These are phyloP conservation scores for Umbilicaria muhlenbergii DNA, from an alignment of 495 filamentous ascomycete species.

Conservation along the genomic window DNA sequence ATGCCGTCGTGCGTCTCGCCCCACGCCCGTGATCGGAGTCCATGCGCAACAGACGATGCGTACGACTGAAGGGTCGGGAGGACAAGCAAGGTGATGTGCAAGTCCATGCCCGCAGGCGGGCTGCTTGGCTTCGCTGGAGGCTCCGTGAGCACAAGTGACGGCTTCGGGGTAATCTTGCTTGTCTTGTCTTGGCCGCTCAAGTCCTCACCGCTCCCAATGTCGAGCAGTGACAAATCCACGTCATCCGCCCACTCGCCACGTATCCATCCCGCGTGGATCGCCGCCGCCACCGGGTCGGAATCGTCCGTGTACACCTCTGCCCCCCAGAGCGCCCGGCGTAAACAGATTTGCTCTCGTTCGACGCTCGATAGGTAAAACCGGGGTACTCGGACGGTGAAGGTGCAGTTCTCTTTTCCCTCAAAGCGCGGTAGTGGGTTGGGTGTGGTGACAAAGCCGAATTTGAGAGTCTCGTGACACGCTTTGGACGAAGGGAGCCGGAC, in stretches of 20 bases:
- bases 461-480: constrained; percentile 27
- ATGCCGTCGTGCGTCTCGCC: constrained; percentile 59
- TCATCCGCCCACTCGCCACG: constrained; percentile 73
- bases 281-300: constrained; percentile 81
- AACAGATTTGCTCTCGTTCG: constrained; percentile 67
- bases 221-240: constrained; percentile 51
- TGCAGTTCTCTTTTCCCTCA: constrained; percentile 75
- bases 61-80: constrained; percentile 69
- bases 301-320: constrained; percentile 93
- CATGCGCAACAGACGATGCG: constrained; percentile 53
- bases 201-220: constrained; percentile 37
- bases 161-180: constrained; percentile 12
- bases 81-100: constrained; percentile 73
- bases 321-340: constrained; percentile 70
- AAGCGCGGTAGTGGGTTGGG: constrained; percentile 66
- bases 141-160: constrained; percentile 14
- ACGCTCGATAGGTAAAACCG: constrained; percentile 52
- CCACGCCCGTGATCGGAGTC: constrained; percentile 67
- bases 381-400: constrained; percentile 73
- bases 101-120: constrained; percentile 44
- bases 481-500: constrained; percentile 31
- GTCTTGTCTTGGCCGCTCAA: constrained; percentile 20
- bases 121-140: constrained; percentile 22
- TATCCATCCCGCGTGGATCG: constrained; percentile 87
- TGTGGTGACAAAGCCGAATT: constrained; percentile 51